Evolutionary conservation across 2,329 filamentous ascomycete genomes (phyloP).

Genomic region (Cryphonectria naterciae): DNA sequence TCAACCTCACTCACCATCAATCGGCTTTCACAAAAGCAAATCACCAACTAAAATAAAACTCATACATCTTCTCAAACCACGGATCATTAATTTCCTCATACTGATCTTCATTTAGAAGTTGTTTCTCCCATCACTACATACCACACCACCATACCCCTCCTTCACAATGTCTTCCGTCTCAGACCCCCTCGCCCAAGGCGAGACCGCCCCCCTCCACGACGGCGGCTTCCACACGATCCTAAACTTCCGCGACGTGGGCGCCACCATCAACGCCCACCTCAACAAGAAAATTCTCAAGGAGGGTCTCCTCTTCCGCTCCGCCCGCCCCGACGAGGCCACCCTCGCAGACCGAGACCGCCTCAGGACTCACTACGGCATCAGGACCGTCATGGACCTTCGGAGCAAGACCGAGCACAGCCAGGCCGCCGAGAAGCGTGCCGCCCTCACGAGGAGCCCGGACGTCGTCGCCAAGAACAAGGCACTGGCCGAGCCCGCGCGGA

Average conservation of each 20-base stretch:
- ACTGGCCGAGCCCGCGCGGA: slow-evolving; percentile 60
- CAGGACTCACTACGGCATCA: slow-evolving; percentile 63
- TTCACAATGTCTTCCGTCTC: slow-evolving; percentile 6
- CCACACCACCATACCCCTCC: too few relatives aligned
- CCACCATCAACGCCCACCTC: slow-evolving; percentile 64
- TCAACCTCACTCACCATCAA: not conserved
- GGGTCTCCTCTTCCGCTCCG: slow-evolving; percentile 70
- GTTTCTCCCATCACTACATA: not conserved
- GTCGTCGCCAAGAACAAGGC: slow-evolving; percentile 53
- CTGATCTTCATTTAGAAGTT: too few relatives aligned
- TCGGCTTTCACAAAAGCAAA: not conserved
- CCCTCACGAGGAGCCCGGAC: slow-evolving; percentile 48
- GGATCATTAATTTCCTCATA: too few relatives aligned
- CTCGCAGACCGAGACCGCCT: slow-evolving; percentile 64
- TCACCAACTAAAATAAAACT: not conserved
- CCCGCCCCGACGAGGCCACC: slow-evolving; percentile 75
- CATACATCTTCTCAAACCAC: not conserved
- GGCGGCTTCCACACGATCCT: slow-evolving; percentile 60
- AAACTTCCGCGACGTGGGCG: slow-evolving; percentile 79
- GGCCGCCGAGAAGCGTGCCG: slow-evolving; percentile 64
- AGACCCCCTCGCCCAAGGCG: slow-evolving; percentile 7
- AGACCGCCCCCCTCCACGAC: slow-evolving; percentile 19
- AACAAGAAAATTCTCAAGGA: slow-evolving; percentile 55
- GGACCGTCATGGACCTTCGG: slow-evolving; percentile 77
- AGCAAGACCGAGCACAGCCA: slow-evolving; percentile 78